Percentiles rank a stretch among this genome's conserved stretches.
Evolutionary conservation across 768 basidiomycete species (phyloP).

Genomic region (Hydnum rufescens): DNA sequence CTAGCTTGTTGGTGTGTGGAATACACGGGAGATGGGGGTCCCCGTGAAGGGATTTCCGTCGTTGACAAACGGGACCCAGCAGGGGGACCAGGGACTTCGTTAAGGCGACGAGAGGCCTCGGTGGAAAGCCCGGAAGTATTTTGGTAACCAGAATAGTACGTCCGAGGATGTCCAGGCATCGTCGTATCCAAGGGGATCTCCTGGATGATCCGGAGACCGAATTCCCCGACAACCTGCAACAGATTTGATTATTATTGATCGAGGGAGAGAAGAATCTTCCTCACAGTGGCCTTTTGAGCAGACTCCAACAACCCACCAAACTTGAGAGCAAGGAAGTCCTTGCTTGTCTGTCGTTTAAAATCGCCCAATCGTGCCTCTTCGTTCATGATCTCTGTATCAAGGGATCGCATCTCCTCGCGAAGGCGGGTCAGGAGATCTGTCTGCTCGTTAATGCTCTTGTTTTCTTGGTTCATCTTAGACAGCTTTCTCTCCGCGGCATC

Average conservation of each 20-base stretch:
- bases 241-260: too few species aligned
- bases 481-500: constrained; percentile 79
- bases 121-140: neutral
- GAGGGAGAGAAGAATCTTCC: too few species aligned
- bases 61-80: neutral
- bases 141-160: constrained; percentile 31
- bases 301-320: constrained; percentile 74
- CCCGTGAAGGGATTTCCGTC: neutral
- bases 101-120: neutral
- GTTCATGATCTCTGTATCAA: constrained; percentile 68
- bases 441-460: constrained; percentile 63
- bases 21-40: neutral
- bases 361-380: constrained; percentile 70
- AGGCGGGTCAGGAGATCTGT: constrained; percentile 50
- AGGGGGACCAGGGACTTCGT: neutral
- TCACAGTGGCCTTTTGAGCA: constrained; percentile 50
- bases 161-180: constrained; percentile 56
- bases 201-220: constrained; percentile 32
- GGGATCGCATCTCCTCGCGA: constrained; percentile 50
- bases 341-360: constrained; percentile 54
- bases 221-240: constrained; percentile 27
- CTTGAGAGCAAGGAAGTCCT: constrained; percentile 60
- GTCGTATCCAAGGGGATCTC: constrained; percentile 70
- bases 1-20: neutral
- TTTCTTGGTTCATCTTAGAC: constrained; percentile 70